Evolutionary conservation across 371 early-diverging fungal species (phyloP).

Genomic region (Blastocladiella emersonii): DNA sequence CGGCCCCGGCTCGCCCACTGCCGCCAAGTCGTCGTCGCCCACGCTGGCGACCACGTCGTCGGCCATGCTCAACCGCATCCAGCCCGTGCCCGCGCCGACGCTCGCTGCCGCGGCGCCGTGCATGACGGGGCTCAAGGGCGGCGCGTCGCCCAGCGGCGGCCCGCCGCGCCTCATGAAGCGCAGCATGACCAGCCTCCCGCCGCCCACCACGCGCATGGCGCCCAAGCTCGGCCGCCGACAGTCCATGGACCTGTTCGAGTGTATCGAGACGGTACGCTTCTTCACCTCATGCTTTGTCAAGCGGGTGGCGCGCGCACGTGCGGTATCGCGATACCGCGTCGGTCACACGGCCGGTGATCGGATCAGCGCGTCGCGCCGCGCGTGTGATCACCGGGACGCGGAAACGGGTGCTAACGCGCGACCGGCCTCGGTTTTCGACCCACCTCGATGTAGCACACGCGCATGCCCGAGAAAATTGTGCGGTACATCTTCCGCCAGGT

Average conservation of each 20-base stretch:
- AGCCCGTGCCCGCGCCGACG: too few relatives aligned
- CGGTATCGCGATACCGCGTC: background rate
- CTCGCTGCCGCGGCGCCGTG: too few relatives aligned
- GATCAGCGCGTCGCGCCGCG: too few relatives aligned
- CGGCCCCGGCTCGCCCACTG: too few relatives aligned
- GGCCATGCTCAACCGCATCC: too few relatives aligned
- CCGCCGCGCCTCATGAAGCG: background rate
- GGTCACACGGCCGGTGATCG: too few relatives aligned
- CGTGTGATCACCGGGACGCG: too few relatives aligned
- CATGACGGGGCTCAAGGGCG: background rate
- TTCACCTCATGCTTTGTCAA: background rate
- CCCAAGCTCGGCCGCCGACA: constrained; percentile 7
- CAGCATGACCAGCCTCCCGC: background rate
- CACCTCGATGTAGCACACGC: constrained; percentile 23
- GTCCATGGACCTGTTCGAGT: constrained; percentile 59
- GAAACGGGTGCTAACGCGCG: too few relatives aligned
- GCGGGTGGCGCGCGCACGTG: background rate
- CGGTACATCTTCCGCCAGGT: constrained; percentile 55
- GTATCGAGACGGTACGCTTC: constrained; percentile 33
- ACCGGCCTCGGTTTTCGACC: too few relatives aligned
- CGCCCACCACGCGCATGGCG: background rate
- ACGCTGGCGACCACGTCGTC: too few relatives aligned
- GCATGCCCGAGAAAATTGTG: constrained; percentile 40
- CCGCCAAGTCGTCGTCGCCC: too few relatives aligned
- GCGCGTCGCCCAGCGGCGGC: background rate